Evolutionary conservation across 768 basidiomycete genomes (phyloP).

Genomic region (Zangia roseola): DNA sequence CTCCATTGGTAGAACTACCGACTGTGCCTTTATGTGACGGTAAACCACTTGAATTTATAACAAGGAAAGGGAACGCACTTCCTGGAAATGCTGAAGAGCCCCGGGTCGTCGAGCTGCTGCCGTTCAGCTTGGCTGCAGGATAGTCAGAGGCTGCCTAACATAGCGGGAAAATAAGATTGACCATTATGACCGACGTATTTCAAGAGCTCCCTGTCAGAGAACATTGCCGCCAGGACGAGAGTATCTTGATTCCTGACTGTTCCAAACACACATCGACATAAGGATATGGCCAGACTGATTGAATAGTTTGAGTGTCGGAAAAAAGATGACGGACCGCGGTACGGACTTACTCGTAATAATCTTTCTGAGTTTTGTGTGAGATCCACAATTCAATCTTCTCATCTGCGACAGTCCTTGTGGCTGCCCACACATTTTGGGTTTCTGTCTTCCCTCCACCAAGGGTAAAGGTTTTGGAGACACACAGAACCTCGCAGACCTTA

Average conservation of each 20-base stretch:
- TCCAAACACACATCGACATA: constrained; percentile 75
- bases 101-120: constrained; percentile 7
- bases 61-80: too few relatives aligned
- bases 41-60: too few relatives aligned
- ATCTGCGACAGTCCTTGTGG: constrained; percentile 49
- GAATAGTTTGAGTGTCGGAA: too few relatives aligned
- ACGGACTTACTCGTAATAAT: constrained; percentile 82
- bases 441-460: constrained; percentile 46
- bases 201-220: constrained; percentile 77
- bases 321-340: background rate
- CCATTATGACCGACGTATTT: constrained; percentile 78
- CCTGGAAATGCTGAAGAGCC: too few relatives aligned
- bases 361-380: constrained; percentile 64
- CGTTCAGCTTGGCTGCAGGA: background rate
- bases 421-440: constrained; percentile 67
- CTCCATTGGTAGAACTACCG: too few relatives aligned
- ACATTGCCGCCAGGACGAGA: constrained; percentile 83
- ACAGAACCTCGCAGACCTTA: constrained; percentile 59
- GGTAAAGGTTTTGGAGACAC: constrained; percentile 54
- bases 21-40: too few relatives aligned
- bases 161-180: background rate
- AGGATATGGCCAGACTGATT: constrained; percentile 70
- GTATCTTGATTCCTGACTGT: constrained; percentile 82
- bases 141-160: too few relatives aligned
- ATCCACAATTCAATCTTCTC: constrained; percentile 69